Evolutionary conservation across 2,329 filamentous ascomycete species (phyloP), one percentile per base, ranked within the genome.

Genomic region (Sarocladiaceae sp.): DNA sequence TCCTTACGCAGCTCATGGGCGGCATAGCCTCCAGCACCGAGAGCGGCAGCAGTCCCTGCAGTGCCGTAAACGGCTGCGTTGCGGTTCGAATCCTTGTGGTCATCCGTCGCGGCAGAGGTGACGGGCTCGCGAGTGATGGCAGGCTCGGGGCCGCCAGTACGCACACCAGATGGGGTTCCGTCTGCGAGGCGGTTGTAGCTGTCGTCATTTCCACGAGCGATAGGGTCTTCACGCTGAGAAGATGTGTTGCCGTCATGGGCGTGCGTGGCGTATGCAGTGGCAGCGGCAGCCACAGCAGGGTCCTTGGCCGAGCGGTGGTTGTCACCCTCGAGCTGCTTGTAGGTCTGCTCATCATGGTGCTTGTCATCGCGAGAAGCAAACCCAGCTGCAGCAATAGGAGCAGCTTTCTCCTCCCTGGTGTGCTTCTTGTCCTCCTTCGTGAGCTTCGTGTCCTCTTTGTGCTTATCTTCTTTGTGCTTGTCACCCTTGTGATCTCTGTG

Each of bases 81-180:
- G 11, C 52, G 47, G 50, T 62, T 62, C 21, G 53, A 48, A 23
- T 56, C 45, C 46, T 60, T 62, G 43, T 51, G 44, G 15, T 58
- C 57, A 39, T 39, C 21, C 4, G 16, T 10, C 4, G 5, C n/a
- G 34, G 20, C 20, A 10, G 34, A 18, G 6, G 34, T 26, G 4
- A 21, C n/a, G 11, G 21, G 4, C 12, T 26, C 21, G 5, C 21
- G 34, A 3, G 21, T 19, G 15, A 3, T 19, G 15, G 37, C 5
- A 6, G 20, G 16, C 3, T 3, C 24, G 6, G 37, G 6, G 15
- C 16, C 37, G 23, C 58, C 58, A 3, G 61, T 47, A 18, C 45
- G 49, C 2, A 54, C 51, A 18, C 50, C 48, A 20, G 55, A 51
- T 15, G 45, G n/a, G 9, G 48, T 33, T 32, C 43, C 37, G 15